Conservation (phyloP, 2,329 filamentous ascomycete species). For the Cladosporium sp. region DNA sequence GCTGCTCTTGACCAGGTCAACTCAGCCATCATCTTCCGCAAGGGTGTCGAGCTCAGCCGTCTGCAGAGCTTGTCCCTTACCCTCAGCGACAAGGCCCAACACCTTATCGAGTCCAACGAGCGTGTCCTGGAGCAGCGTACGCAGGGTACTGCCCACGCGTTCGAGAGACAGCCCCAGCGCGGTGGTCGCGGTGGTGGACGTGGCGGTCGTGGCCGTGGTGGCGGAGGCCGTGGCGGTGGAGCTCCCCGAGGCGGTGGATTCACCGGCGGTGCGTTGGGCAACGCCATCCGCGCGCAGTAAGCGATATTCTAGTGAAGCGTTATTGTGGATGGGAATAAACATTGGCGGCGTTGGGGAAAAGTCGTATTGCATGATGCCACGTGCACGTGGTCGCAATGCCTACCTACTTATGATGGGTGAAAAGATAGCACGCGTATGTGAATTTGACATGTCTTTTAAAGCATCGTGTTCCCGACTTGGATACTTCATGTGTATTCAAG, state of each 20-base stretch:
- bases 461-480: background rate
- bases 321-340: conserved; percentile 22
- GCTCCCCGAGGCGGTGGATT: conserved; percentile 74
- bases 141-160: conserved; percentile 91
- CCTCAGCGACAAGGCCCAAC: conserved; percentile 92
- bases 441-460: conserved; percentile 20
- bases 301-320: conserved; percentile 17
- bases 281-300: conserved; percentile 53
- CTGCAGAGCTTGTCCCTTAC: conserved; percentile 94
- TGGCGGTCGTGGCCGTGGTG: conserved; percentile 59
- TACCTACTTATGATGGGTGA: conserved; percentile 19
- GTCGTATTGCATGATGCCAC: conserved; percentile 21
- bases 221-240: conserved; percentile 54
- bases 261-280: conserved; percentile 75
- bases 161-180: conserved; percentile 84
- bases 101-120: conserved; percentile 95
- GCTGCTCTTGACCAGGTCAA: conserved; percentile 98
- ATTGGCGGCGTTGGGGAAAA: conserved; percentile 22
- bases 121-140: conserved; percentile 95
- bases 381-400: conserved; percentile 18
- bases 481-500: background rate
- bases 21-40: conserved; percentile 96
- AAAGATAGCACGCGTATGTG: conserved; percentile 23
- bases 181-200: conserved; percentile 61
- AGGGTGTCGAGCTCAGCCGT: conserved; percentile 95